These are phyloP conservation scores for Saururus chinensis DNA, from an alignment of 164 flowering plant genomes.

Conservation along the genomic window DNA sequence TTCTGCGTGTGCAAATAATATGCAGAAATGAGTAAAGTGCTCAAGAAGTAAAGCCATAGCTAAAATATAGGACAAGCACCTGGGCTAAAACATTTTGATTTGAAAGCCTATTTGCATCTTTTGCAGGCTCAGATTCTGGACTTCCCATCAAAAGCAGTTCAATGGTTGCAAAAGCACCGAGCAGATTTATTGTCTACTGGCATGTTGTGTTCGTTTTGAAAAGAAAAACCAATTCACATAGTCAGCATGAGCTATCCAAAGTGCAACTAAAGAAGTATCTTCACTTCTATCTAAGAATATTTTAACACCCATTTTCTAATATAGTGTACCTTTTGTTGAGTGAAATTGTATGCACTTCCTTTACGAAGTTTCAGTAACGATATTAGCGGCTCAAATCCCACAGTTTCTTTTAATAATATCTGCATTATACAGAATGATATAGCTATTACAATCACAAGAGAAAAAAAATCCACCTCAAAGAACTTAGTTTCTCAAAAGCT, in stretches of 20 bases:
- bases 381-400: constrained; percentile 80
- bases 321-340: constrained; percentile 84
- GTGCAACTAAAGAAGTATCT: background rate
- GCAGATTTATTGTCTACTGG: constrained; percentile 94
- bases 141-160: constrained; percentile 54
- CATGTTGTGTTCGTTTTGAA: constrained; percentile 25
- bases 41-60: background rate
- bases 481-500: background rate
- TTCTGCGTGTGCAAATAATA: constrained; percentile 33
- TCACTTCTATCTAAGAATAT: background rate
- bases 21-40: background rate
- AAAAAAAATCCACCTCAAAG: background rate
- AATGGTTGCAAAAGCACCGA: constrained; percentile 75
- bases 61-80: constrained; percentile 32
- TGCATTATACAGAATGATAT: constrained; percentile 16
- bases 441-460: background rate
- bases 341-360: constrained; percentile 68
- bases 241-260: constrained; percentile 11
- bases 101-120: constrained; percentile 46
- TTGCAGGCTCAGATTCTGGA: constrained; percentile 49
- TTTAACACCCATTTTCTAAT: constrained; percentile 4
- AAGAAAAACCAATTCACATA: constrained; percentile 14
- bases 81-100: constrained; percentile 81
- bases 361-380: constrained; percentile 71
- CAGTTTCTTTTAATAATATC: constrained; percentile 83